Base-by-base conservation (phyloP, 1,284 basidiomycete species). In the Laetiporus sulphureus region DNA sequence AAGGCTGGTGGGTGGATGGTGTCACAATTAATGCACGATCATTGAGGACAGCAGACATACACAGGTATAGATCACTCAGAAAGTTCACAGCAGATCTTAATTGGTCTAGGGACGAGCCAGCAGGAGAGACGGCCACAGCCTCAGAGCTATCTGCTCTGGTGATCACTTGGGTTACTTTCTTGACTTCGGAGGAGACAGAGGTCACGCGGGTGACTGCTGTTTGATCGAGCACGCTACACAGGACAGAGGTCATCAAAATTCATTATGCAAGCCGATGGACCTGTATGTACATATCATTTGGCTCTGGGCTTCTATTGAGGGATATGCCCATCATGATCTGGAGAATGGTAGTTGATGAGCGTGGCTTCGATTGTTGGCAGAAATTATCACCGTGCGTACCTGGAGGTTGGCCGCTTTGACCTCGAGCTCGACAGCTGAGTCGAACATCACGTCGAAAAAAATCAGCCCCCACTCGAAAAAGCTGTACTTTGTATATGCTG, bases 391-490 rank as follows among this genome's bases (percentile, higher is more conserved):
- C 13, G 21, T 1, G 56, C 68, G 45, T 36, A 75, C 83, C 63
- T 79, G 67, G 20, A 84, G 53, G 45, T 72, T 64, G 8, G 68
- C 66, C 32, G 71, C 65, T 39, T 59, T 63, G 43, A 92, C 77
- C 51, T 92, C 89, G 15, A 70, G 61, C 38, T 74, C 73, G 0
- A 75, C 59, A 8, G 83, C 62, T 0, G 87, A 79, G 59, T 94
- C 91, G 52, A 83, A 94, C 11, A 78, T 52, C 19, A 94, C 69
- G 49, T 95, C 91, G 46, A 85, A 73, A 39, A 86, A 56, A 35
- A 94, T 90, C 37, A 94, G 75, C 2, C 70, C 69, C 91, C 91
- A 95, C 62, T 95, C 91, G 50, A 90, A 87, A 60, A 93, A 82
- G 38, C 83, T 78, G 55, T 93, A 95, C 38, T 67, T 67, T 0